phyloP scores from a whole-genome alignment of 2,329 filamentous ascomycete species.

The Pestalotiopsis fici region DNA sequence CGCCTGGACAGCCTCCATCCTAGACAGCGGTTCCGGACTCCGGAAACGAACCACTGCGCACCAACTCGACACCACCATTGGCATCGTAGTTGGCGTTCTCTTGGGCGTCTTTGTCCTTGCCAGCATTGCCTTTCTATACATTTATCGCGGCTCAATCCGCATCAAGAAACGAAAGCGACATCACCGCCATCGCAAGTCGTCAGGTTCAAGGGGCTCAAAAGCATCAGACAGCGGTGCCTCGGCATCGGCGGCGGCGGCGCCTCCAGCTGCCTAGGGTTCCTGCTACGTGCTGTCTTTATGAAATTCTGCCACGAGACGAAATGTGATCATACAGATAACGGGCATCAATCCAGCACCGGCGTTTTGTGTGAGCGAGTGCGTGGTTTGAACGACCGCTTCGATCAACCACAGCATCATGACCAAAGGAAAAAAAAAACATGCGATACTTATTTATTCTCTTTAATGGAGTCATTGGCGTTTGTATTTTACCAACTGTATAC shows the following conservation, averaged over 20 bases:
- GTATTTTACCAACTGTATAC: background rate
- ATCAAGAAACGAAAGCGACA: conserved; percentile 13
- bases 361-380: background rate
- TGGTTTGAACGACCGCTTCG: background rate
- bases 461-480: background rate
- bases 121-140: conserved; percentile 18
- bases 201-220: conserved; percentile 4
- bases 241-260: background rate
- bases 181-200: conserved; percentile 1
- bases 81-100: conserved; percentile 23
- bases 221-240: conserved; percentile 4
- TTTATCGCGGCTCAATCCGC: conserved; percentile 22
- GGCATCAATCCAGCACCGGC: background rate
- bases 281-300: background rate
- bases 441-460: background rate
- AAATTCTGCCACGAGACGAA: background rate
- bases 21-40: background rate
- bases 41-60: conserved; percentile 16
- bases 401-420: background rate
- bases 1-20: background rate
- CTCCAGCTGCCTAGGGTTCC: background rate
- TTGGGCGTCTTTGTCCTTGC: conserved; percentile 20
- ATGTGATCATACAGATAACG: background rate
- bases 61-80: conserved; percentile 21
- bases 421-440: background rate